Evolutionary conservation across 495 filamentous ascomycete genomes (phyloP), one percentile per base, ranked within the genome.

Genomic region (Aspergillus homomorphus): DNA sequence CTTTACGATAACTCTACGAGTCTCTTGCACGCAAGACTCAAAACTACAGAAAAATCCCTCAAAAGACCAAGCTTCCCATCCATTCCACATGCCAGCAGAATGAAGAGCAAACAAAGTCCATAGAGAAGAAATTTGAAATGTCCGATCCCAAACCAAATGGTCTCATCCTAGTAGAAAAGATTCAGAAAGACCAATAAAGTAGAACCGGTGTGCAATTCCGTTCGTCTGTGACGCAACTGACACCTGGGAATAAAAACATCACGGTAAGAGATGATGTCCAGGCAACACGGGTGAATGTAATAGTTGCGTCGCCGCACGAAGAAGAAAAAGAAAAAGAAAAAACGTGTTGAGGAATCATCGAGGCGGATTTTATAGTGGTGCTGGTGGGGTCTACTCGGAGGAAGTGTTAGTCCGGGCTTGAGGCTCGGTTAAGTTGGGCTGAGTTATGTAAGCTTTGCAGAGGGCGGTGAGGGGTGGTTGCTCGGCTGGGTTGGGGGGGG

Each of bases 301-400:
- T 54, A 77, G 76, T 79, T 77, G 76, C 77, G 76, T 74, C 80
- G 81, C 83, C 81, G 83, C 83, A 85, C 81, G 75, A 85, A 82
- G 81, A 73, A 64, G 68, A 67, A 75, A 82, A 76, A 62, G 67
- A 71, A 71, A 70, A 64, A 62, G 66, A 70, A 67, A 63, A 43
- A 28, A 41, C 7, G 26, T 6, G 28, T 3, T 45, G 22, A 22
- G 12, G 42, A 9, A 28, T 24, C 16, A 51, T 15, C n/a, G 19
- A 20, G 18, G 38, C 28, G 51, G 60, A 63, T 68, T 73, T 77
- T 74, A 69, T 69, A 51, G 42, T 45, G 43, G 0, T 41, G 20
- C 7, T 7, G 19, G 20, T 44, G 42, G 20, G 26, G 22, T 15
- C 41, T 18, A 58, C 20, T 18, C 28, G n/a, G 55, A 21, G 20